These are phyloP conservation scores for Phylloporus gajari DNA, from an alignment of 1,284 basidiomycete genomes.

Conservation along the genomic window DNA sequence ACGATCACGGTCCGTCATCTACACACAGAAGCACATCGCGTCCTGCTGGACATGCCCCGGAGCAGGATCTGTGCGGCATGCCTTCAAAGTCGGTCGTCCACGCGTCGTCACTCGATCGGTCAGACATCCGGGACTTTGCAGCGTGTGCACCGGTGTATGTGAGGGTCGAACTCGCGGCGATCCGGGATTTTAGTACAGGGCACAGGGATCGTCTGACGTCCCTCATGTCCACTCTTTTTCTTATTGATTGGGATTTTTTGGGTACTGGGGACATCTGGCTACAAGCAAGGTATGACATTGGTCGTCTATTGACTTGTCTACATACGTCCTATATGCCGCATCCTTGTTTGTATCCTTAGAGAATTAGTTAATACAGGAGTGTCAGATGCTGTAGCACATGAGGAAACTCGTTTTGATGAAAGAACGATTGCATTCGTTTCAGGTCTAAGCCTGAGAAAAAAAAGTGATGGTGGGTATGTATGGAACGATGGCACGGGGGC, in stretches of 20 bases:
- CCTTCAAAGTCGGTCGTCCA: conserved; percentile 36
- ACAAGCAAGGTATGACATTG: not conserved
- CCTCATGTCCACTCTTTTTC: not conserved
- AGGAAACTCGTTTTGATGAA: not conserved
- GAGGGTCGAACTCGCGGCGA: conserved; percentile 27
- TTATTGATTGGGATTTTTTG: not conserved
- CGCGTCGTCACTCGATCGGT: conserved; percentile 18
- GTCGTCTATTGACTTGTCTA: not conserved
- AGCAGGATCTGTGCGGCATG: conserved; percentile 11
- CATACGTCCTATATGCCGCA: not conserved
- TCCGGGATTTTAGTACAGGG: conserved; percentile 1
- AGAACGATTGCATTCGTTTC: no score
- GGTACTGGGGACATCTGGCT: not conserved
- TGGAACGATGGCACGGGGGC: no score
- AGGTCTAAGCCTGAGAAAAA: no score
- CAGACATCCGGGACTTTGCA: conserved; percentile 31
- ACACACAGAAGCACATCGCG: conserved; percentile 31
- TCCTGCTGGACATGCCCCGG: conserved; percentile 29
- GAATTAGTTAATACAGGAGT: not conserved
- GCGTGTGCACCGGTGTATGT: conserved; percentile 22
- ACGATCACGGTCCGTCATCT: conserved; percentile 37
- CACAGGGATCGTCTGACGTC: not conserved
- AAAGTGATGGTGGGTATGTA: no score
- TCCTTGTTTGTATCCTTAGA: not conserved
- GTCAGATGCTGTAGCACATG: not conserved